Evolutionary conservation across 225 moss, liverwort and hornwort species (phyloP), one percentile per base, ranked within the genome.

Genomic region (Thuidium tamariscinum): DNA sequence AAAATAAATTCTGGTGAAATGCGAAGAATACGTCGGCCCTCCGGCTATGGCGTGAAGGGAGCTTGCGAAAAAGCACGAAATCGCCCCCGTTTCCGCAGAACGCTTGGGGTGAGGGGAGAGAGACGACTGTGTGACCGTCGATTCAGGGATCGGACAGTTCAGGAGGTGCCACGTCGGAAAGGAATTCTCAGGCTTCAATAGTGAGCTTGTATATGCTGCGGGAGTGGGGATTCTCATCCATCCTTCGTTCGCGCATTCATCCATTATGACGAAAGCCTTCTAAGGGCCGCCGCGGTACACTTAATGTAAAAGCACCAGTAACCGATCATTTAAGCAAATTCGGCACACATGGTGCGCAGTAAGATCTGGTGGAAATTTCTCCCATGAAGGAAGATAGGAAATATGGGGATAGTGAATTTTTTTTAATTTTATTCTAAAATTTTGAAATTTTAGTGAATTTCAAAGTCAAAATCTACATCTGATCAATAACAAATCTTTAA

Each of bases 1-100:
- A 36, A 30, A n/a, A 29, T 21, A 51, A 30, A 59, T 41, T 32
- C 25, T 29, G 10, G 68, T 27, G 60, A 42, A 59, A 72, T 48
- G 56, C 39, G 76, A n/a, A 22, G 49, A 81, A 65, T 85, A 79
- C 68, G 79, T 34, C 73, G 48, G 48, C 7, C 27, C 44, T 89
- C 82, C 51, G 86, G 78, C 89, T 84, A 82, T 91, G 87, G 91
- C 87, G 78, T 77, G 66, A 70, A 36, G 70, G 41, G 64, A 64
- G 49, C 70, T 57, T 23, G 30, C 13, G 78, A 29, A 41, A 69
- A 10, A 39, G 48, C 29, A 57, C 86, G n/a, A 11, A 11, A 39
- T 23, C 13, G 48, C 34, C 71, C 62, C 57, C 59, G 83, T 37
- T 88, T 59, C 62, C 55, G 79, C 16, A 56, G 64, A 79, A 63